A percentile compares a stretch with the other conserved stretches of the same genome.
Conservation (phyloP, 495 filamentous ascomycete genomes). For the Aspergillus panamensis region DNA sequence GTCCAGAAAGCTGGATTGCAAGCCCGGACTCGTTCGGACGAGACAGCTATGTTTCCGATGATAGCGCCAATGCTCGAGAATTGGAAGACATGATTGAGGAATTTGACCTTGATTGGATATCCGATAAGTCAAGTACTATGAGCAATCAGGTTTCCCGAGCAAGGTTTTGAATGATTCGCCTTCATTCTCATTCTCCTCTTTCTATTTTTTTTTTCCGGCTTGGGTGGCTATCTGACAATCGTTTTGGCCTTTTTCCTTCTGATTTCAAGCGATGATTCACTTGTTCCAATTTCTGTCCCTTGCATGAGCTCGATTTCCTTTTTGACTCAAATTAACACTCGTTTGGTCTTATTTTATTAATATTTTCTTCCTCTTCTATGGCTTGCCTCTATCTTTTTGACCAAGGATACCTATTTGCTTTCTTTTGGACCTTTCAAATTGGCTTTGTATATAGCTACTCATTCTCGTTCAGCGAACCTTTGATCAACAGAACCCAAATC, state of each 20-base stretch:
- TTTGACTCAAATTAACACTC: not conserved
- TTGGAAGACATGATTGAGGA: conserved; percentile 41
- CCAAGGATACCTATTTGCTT: too few species aligned
- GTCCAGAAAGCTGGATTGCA: conserved; percentile 36
- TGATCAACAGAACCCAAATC: too few species aligned
- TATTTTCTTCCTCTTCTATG: not conserved
- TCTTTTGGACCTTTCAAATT: too few species aligned
- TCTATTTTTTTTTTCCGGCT: not conserved
- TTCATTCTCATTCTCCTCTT: conserved; percentile 7
- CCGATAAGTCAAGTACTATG: conserved; percentile 31
- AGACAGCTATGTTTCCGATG: conserved; percentile 19
- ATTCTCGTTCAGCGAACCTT: too few species aligned
- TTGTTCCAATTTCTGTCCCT: not conserved
- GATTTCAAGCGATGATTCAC: not conserved
- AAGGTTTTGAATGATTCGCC: conserved; percentile 1
- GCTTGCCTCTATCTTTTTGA: too few species aligned
- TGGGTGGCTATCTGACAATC: not conserved
- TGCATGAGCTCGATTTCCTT: not conserved
- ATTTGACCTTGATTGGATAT: conserved; percentile 37
- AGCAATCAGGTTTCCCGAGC: not conserved
- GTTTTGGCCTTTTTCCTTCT: not conserved
- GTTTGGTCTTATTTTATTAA: not conserved
- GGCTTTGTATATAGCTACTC: too few species aligned
- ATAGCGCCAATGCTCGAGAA: conserved; percentile 28
- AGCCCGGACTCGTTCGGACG: conserved; percentile 18